These are phyloP conservation scores for Warburgia ugandensis DNA, from an alignment of 164 flowering plant genomes.

Conservation along the genomic window DNA sequence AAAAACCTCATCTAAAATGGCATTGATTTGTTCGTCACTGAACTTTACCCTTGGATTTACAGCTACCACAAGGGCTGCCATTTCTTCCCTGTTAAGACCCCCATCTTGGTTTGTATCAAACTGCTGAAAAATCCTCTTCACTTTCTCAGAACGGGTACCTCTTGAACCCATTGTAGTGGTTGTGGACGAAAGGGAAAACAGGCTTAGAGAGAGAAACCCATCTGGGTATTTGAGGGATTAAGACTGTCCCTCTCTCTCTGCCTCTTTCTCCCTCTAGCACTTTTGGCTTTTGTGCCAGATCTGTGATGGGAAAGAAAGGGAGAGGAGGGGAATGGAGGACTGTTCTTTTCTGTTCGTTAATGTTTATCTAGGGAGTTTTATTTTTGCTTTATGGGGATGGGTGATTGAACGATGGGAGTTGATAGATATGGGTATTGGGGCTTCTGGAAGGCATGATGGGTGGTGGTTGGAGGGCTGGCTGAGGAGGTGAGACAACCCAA, in stretches of 20 bases:
- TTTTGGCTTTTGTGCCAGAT: neutral
- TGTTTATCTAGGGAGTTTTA: too few species aligned
- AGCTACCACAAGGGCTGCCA: slow-evolving; percentile 94
- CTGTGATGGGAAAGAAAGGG: neutral
- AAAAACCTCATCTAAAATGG: slow-evolving; percentile 95
- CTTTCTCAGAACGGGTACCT: slow-evolving; percentile 92
- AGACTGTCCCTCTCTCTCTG: neutral
- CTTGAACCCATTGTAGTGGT: slow-evolving; percentile 24
- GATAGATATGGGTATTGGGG: too few species aligned
- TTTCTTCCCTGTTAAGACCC: slow-evolving; percentile 81
- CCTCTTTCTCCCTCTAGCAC: neutral
- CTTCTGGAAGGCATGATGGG: too few species aligned
- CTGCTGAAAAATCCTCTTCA: slow-evolving; percentile 77
- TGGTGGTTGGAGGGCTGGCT: too few species aligned
- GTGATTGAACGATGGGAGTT: too few species aligned
- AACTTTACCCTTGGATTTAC: slow-evolving; percentile 97
- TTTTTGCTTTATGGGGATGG: too few species aligned
- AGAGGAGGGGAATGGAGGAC: too few species aligned
- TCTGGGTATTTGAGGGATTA: neutral
- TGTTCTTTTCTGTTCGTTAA: too few species aligned
- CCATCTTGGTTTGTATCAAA: slow-evolving; percentile 82
- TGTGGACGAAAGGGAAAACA: too few species aligned
- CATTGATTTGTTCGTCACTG: slow-evolving; percentile 88
- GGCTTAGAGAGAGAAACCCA: too few species aligned
- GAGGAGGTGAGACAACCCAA: too few species aligned